Evolutionary conservation across 192 early-diverging fungal genomes (phyloP), one percentile per base, ranked within the genome.

Genomic region (Dissophora globulifera): DNA sequence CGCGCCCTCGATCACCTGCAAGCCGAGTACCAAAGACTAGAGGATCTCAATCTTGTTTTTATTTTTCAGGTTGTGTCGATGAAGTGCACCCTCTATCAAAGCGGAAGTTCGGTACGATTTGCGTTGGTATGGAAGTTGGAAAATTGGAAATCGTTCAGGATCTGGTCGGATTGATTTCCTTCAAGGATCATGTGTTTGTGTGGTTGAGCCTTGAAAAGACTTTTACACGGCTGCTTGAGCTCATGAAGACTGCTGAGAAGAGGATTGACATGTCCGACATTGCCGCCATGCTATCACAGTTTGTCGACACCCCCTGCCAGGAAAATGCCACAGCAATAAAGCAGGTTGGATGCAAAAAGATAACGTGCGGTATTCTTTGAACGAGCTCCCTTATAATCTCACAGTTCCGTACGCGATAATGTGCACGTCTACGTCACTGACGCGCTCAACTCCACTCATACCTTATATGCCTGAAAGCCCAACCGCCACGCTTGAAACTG

Each of bases 241-340:
- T 19, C 8, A 53, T 53, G 51, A 35, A 38, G 8, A 22, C 20
- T 30, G 51, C 19, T 19, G n/a, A 17, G n/a, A 32, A 33, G n/a
- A 35, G 32, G 20, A 31, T 33, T 2, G 30, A 53, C 0, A n/a
- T 53, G 51, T 53, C n/a, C 32, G 17, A 35, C 32, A 53, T 32
- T 35, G 16, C 22, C 50, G 15, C 0, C 27, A n/a, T 52, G 16
- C 51, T 53, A 33, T 32, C n/a, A 19, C 33, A 23, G 15, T 19
- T 32, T 35, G n/a, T 53, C 16, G 17, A 35, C 15, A 5, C 51
- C 51, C 4, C 33, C 4, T 17, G 16, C 30, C 17, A 53, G 30
- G 31, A 32, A 35, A 22, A 53, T 53, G 51, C 51, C 51, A 22
- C 11, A 35, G 17, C 32, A 53, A 35, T 53, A 53, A 53, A 31